Evolutionary conservation across 2,329 filamentous ascomycete species (phyloP).

Genomic region (Colletotrichum sublineola): DNA sequence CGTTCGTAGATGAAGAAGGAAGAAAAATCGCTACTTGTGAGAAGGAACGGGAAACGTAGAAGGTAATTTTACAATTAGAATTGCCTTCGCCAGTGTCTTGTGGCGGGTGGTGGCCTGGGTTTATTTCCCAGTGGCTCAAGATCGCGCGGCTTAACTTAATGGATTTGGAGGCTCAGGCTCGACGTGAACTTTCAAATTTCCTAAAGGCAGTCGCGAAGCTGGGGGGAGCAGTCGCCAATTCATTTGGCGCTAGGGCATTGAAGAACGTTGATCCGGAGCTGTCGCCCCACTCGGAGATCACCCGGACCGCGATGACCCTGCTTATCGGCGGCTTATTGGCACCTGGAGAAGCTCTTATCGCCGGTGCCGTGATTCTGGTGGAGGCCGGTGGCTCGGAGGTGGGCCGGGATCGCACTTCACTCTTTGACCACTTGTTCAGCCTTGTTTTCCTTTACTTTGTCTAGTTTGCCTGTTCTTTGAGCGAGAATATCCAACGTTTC

Average conservation of each 20-base stretch:
- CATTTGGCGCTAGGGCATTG: conserved; percentile 56
- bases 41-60: background rate
- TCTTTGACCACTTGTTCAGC: conserved; percentile 13
- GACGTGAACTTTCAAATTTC: conserved; percentile 55
- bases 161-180: conserved; percentile 34
- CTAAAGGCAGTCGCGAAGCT: conserved; percentile 51
- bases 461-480: background rate
- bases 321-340: conserved; percentile 9
- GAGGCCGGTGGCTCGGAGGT: conserved; percentile 32
- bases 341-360: conserved; percentile 33
- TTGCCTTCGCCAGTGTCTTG: conserved; percentile 17
- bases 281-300: conserved; percentile 28
- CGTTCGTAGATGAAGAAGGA: conserved; percentile 16
- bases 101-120: background rate
- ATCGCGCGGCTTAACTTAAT: conserved; percentile 37
- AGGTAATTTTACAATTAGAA: conserved; percentile 4
- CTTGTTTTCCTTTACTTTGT: background rate
- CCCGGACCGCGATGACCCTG: conserved; percentile 19
- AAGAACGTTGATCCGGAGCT: conserved; percentile 53
- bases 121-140: conserved; percentile 18
- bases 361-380: conserved; percentile 13
- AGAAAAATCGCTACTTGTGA: conserved; percentile 16
- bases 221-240: conserved; percentile 57
- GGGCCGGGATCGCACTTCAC: conserved; percentile 35
- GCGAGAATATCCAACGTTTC: background rate